Conservation (phyloP, 805 yeast genomes). For the Hanseniaspora lachancei region DNA sequence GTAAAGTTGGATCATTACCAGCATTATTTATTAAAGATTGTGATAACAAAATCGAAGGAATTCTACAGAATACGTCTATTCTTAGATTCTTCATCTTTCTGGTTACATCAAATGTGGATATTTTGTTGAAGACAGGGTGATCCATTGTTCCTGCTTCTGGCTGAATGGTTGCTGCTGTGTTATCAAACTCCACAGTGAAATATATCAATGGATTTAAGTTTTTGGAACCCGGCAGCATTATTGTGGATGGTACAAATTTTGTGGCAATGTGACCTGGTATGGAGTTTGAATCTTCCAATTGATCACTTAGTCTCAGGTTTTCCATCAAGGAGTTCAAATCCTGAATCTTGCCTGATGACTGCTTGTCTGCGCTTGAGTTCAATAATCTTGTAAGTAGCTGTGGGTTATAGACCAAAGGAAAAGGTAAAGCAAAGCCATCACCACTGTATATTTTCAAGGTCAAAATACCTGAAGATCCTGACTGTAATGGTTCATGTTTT, state of each 20-base stretch:
- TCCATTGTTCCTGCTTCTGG: constrained; percentile 73
- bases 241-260: constrained; percentile 38
- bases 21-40: constrained; percentile 28
- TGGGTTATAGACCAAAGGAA: constrained; percentile 51
- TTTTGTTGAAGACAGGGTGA: constrained; percentile 73
- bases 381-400: constrained; percentile 53
- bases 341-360: constrained; percentile 22
- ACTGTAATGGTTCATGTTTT: not conserved
- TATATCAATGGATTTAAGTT: constrained; percentile 59
- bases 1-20: constrained; percentile 19
- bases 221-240: constrained; percentile 42
- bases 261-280: constrained; percentile 25
- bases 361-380: constrained; percentile 26
- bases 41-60: constrained; percentile 52
- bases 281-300: not conserved
- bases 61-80: constrained; percentile 64
- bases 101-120: constrained; percentile 80
- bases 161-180: constrained; percentile 77
- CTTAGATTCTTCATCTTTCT: constrained; percentile 47
- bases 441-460: constrained; percentile 68
- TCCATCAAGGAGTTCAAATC: constrained; percentile 10
- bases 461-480: constrained; percentile 41
- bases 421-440: constrained; percentile 54
- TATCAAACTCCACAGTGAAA: constrained; percentile 86
- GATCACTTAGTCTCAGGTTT: constrained; percentile 15